Evolutionary conservation across 352 stramenopile species (phyloP).

Genomic region (Peronospora destructor): DNA sequence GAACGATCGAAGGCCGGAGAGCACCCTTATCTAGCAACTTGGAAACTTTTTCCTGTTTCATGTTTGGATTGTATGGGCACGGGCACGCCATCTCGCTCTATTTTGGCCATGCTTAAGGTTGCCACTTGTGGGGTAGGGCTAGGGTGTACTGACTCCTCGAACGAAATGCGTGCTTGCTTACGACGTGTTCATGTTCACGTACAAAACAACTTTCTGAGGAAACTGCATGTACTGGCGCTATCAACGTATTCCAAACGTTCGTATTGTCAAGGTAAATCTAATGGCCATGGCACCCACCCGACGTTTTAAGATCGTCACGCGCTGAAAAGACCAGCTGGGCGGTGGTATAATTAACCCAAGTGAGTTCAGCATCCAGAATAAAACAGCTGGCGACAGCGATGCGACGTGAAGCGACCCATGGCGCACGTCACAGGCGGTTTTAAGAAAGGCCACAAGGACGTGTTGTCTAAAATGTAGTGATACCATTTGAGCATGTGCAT

Average conservation of each 20-base stretch:
- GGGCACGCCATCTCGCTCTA: too few species aligned
- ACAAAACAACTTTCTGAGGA: neutral
- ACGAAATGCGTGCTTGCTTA: slow-evolving; percentile 5
- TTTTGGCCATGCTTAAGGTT: too few species aligned
- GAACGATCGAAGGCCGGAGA: slow-evolving; percentile 9
- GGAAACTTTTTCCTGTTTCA: too few species aligned
- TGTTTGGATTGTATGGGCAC: too few species aligned
- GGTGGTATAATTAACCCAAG: too few species aligned
- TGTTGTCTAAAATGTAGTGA: too few species aligned
- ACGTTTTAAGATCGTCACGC: slow-evolving; percentile 3
- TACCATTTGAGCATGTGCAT: too few species aligned
- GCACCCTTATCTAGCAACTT: slow-evolving; percentile 11
- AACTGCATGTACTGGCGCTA: neutral
- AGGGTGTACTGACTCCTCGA: slow-evolving; percentile 9
- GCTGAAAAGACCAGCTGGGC: slow-evolving; percentile 7
- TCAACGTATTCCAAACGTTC: neutral
- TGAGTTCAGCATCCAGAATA: neutral
- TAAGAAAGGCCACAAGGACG: too few species aligned
- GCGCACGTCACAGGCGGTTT: neutral
- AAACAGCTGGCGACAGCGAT: slow-evolving; percentile 13
- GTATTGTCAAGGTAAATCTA: neutral
- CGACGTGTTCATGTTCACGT: too few species aligned
- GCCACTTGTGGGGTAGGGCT: slow-evolving; percentile 3
- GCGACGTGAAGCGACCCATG: slow-evolving; percentile 8
- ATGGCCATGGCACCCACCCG: neutral